Percentiles rank a stretch among this genome's conserved stretches.
These are phyloP conservation scores for Ganoderma multipileum DNA, from an alignment of 1,284 basidiomycete genomes.

Conservation along the genomic window DNA sequence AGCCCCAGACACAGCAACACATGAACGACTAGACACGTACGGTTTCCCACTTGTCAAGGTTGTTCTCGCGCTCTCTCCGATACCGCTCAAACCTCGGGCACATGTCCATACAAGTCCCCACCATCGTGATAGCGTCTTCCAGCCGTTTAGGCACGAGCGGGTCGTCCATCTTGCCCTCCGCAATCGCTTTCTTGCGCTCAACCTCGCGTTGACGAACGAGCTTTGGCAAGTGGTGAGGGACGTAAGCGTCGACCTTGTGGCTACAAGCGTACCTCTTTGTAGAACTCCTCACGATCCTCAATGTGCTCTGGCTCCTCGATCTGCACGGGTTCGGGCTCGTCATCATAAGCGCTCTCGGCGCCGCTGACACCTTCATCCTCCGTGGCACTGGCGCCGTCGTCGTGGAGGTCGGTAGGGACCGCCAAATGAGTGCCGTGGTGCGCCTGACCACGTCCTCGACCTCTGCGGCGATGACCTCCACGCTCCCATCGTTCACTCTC, in stretches of 20 bases:
- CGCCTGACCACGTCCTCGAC: conserved; percentile 40
- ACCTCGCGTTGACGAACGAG: conserved; percentile 75
- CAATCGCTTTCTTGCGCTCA: conserved; percentile 82
- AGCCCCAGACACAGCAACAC: conserved; percentile 21
- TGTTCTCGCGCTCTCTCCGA: conserved; percentile 89
- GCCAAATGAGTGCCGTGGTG: conserved; percentile 31
- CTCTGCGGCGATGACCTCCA: conserved; percentile 34
- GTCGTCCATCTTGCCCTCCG: conserved; percentile 88
- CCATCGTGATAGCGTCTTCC: conserved; percentile 88
- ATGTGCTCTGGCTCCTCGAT: conserved; percentile 52
- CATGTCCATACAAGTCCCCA: conserved; percentile 93
- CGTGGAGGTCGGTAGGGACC: conserved; percentile 30
- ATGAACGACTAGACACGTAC: conserved; percentile 53
- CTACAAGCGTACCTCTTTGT: conserved; percentile 62
- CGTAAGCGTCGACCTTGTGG: neutral
- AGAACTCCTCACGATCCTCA: conserved; percentile 70
- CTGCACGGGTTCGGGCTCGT: conserved; percentile 34
- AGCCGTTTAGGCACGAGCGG: conserved; percentile 80
- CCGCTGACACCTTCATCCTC: conserved; percentile 40
- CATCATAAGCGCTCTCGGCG: conserved; percentile 38
- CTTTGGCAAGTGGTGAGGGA: conserved; percentile 41
- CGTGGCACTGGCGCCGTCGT: conserved; percentile 32
- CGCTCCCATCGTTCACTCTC: conserved; percentile 65
- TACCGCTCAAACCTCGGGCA: conserved; percentile 94
- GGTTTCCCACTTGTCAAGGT: conserved; percentile 87